Evolutionary conservation across 2,329 filamentous ascomycete genomes (phyloP).

Genomic region (Nothophaeocryptopus gaeumannii): DNA sequence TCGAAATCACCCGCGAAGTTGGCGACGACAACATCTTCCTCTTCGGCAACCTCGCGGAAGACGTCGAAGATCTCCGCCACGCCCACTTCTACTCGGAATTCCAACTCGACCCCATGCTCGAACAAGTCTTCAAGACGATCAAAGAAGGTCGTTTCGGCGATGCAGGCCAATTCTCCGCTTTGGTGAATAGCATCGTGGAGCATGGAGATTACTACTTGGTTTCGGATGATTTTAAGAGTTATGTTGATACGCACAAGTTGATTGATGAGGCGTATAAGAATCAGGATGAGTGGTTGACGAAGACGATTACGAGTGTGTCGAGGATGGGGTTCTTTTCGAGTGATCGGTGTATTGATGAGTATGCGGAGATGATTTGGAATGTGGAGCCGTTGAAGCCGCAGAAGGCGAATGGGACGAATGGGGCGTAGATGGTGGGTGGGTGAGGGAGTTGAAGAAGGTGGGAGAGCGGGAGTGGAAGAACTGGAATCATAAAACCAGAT

Average conservation of each 20-base stretch:
- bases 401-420: conserved; percentile 10
- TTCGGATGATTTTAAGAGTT: conserved; percentile 94
- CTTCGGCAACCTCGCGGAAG: conserved; percentile 91
- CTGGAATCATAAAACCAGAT: no score
- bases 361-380: conserved; percentile 97
- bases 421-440: no score
- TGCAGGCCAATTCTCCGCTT: conserved; percentile 70
- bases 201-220: conserved; percentile 98
- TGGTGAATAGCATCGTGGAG: conserved; percentile 80
- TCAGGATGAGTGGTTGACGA: conserved; percentile 87
- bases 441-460: no score
- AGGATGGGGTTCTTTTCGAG: conserved; percentile 96
- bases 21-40: conserved; percentile 98
- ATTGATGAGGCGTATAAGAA: conserved; percentile 91
- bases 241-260: conserved; percentile 83
- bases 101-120: conserved; percentile 71
- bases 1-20: conserved; percentile 89
- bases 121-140: conserved; percentile 80
- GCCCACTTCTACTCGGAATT: conserved; percentile 80
- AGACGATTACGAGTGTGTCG: conserved; percentile 82
- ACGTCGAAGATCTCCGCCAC: conserved; percentile 94
- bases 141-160: conserved; percentile 78
- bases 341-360: conserved; percentile 94
- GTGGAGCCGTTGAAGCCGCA: conserved; percentile 67
- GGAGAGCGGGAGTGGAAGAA: no score